Evolutionary conservation across 2,329 filamentous ascomycete genomes (phyloP).

Genomic region (Paracoccidioides lutzii): DNA sequence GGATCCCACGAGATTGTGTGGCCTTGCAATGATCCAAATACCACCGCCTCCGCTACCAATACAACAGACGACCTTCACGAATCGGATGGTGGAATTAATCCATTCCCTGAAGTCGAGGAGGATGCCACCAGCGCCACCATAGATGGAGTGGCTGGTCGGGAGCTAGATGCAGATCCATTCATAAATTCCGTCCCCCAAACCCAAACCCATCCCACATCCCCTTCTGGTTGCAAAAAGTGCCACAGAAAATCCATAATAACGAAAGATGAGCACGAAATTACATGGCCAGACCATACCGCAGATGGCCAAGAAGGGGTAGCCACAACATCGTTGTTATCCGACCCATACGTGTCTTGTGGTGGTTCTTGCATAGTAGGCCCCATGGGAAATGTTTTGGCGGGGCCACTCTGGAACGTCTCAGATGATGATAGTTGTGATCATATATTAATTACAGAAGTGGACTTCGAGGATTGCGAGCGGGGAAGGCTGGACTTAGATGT

Average conservation of each 20-base stretch:
- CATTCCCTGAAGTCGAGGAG: neutral
- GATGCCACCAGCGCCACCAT: neutral
- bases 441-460: conserved; percentile 58
- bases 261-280: conserved; percentile 29
- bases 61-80: neutral
- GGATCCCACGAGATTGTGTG: conserved; percentile 38
- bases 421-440: conserved; percentile 40
- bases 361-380: conserved; percentile 75
- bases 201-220: neutral
- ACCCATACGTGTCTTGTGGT: conserved; percentile 54
- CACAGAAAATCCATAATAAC: conserved; percentile 12
- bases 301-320: neutral
- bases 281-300: conserved; percentile 20
- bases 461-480: conserved; percentile 76
- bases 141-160: neutral
- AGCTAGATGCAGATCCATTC: neutral
- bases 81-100: neutral
- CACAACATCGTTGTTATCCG: conserved; percentile 10
- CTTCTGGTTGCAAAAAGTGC: neutral
- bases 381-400: conserved; percentile 63
- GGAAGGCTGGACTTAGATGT: conserved; percentile 74
- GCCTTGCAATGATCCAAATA: conserved; percentile 19
- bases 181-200: neutral
- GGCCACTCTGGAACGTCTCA: conserved; percentile 64
- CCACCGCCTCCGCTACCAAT: neutral